phyloP scores from a whole-genome alignment of 139 green algal species.

The Raphidocelis subcapitata region DNA sequence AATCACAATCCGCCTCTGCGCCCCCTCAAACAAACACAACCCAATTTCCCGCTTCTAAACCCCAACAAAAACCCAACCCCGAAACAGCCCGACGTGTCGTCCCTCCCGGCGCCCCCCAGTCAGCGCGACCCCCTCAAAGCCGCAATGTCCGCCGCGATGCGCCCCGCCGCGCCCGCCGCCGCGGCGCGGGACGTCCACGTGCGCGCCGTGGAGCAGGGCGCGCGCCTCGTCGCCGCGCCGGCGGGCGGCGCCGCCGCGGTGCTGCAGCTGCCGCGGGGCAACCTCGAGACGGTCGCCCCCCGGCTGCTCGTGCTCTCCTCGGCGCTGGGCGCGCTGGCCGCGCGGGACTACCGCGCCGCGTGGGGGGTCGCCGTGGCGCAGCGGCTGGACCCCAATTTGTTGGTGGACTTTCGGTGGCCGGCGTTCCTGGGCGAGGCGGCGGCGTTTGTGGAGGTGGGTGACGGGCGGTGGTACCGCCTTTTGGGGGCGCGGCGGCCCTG shows the following conservation, averaged over 20 bases:
- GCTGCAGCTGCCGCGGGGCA: slow-evolving; percentile 91
- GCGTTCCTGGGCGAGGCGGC: slow-evolving; percentile 52
- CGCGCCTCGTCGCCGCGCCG: slow-evolving; percentile 15
- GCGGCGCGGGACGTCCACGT: slow-evolving; percentile 42
- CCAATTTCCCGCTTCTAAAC: too few species aligned
- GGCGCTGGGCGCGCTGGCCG: slow-evolving; percentile 52
- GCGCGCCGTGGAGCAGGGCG: slow-evolving; percentile 63
- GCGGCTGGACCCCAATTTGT: slow-evolving; percentile 88
- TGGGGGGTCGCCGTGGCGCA: slow-evolving; percentile 62
- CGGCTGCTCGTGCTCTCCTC: slow-evolving; percentile 81
- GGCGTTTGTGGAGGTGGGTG: slow-evolving; percentile 50
- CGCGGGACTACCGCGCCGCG: slow-evolving; percentile 46
- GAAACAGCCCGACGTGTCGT: neutral
- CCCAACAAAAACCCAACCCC: neutral
- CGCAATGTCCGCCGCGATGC: slow-evolving; percentile 70
- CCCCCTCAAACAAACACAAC: neutral
- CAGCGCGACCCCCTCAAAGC: slow-evolving; percentile 30
- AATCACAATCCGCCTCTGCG: too few species aligned
- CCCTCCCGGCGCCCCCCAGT: too few species aligned
- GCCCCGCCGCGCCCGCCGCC: slow-evolving; percentile 37
- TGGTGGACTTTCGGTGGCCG: slow-evolving; percentile 90
- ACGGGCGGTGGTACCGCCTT: neutral
- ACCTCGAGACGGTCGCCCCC: slow-evolving; percentile 85
- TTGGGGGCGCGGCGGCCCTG: too few species aligned
- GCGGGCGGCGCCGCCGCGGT: slow-evolving; percentile 42